phyloP scores from a whole-genome alignment of 129 eudicot genomes.

The Saussurea involucrata region DNA sequence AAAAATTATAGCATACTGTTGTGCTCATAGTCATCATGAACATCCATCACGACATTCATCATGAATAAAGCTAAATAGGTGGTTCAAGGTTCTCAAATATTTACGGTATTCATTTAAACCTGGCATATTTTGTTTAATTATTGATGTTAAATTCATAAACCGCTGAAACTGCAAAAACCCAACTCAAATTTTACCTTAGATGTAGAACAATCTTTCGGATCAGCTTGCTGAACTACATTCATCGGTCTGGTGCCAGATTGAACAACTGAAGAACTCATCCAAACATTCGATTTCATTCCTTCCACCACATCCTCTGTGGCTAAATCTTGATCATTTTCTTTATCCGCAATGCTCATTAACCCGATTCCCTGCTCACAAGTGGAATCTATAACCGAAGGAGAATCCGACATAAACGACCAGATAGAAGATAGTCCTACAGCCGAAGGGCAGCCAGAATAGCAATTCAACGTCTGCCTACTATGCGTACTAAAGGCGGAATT shows the following conservation, averaged over 20 bases:
- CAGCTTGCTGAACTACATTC: conserved; percentile 31
- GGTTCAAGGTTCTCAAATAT: neutral
- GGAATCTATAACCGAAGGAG: conserved; percentile 45
- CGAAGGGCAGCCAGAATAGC: conserved; percentile 88
- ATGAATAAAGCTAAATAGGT: neutral
- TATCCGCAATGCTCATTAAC: conserved; percentile 60
- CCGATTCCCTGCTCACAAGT: conserved; percentile 72
- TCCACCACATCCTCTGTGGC: conserved; percentile 8
- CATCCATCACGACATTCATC: neutral
- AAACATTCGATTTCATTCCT: conserved; percentile 22
- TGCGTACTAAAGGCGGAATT: conserved; percentile 36
- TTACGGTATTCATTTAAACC: neutral
- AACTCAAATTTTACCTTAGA: conserved; percentile 42
- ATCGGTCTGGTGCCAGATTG: conserved; percentile 22
- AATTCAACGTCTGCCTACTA: conserved; percentile 56
- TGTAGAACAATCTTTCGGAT: conserved; percentile 26
- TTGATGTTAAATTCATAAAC: neutral
- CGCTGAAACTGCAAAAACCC: neutral
- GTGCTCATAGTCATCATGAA: too few relatives aligned
- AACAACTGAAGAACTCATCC: conserved; percentile 31
- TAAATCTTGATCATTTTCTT: conserved; percentile 25
- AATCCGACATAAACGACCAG: conserved; percentile 68
- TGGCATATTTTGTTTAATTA: neutral
- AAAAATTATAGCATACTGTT: too few relatives aligned
- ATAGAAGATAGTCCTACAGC: conserved; percentile 58